Conservation (phyloP, 352 stramenopile genomes). For the Pythium periplocum region DNA sequence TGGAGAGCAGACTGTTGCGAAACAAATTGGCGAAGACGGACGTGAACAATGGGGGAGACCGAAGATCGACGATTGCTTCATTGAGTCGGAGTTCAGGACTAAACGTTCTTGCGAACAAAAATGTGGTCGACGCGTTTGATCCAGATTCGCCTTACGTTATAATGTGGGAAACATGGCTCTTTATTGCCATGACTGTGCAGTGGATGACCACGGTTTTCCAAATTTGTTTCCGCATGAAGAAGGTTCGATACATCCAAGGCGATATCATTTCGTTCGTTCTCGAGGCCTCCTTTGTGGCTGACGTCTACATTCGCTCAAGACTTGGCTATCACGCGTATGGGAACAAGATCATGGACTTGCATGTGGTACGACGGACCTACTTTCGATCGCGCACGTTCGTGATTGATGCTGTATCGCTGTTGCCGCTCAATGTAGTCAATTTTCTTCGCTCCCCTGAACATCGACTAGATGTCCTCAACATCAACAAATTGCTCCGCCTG, state of each 20-base stretch:
- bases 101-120: not conserved
- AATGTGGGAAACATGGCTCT: constrained; percentile 37
- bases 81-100: not conserved
- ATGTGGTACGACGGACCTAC: constrained; percentile 28
- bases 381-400: constrained; percentile 30
- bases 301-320: constrained; percentile 36
- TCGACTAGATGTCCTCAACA: constrained; percentile 36
- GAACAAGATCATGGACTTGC: constrained; percentile 45
- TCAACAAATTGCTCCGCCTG: constrained; percentile 45
- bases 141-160: constrained; percentile 29
- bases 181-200: constrained; percentile 40
- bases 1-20: constrained; percentile 24
- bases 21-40: constrained; percentile 27
- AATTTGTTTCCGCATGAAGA: constrained; percentile 33
- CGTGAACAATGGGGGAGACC: not conserved
- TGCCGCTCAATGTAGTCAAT: constrained; percentile 37
- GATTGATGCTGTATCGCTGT: constrained; percentile 32
- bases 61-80: not conserved
- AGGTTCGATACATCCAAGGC: constrained; percentile 11
- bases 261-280: constrained; percentile 28
- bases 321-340: constrained; percentile 43
- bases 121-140: constrained; percentile 15
- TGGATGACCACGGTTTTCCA: constrained; percentile 36
- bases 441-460: constrained; percentile 12
- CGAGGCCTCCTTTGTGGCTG: constrained; percentile 35